These are phyloP conservation scores for Luzula sylvatica DNA, from an alignment of 176 grass and related monocot species.

Conservation along the genomic window DNA sequence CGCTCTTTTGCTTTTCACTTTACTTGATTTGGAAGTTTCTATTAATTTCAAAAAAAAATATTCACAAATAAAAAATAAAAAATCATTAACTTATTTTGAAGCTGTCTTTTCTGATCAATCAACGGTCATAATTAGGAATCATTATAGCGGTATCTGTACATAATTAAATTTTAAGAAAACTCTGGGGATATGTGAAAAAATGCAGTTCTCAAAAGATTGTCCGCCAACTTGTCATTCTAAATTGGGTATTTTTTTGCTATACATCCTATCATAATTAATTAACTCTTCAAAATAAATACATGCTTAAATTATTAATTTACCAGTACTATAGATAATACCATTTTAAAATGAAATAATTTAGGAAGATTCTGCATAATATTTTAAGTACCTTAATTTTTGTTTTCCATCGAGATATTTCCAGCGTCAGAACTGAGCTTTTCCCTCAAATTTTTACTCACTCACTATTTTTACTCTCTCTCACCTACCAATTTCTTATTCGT, in stretches of 20 bases:
- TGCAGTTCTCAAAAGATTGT: conserved; percentile 9
- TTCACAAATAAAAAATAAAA: neutral
- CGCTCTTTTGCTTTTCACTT: conserved; percentile 26
- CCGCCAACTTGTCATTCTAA: neutral
- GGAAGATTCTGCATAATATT: no score
- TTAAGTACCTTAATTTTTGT: no score
- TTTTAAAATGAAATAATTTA: neutral
- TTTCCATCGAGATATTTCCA: no score
- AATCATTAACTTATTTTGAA: conserved; percentile 1
- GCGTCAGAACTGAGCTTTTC: no score
- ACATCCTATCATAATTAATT: no score
- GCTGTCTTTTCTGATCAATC: neutral
- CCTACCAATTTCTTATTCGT: no score
- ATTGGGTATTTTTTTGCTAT: neutral
- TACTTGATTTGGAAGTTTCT: conserved; percentile 34
- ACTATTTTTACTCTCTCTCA: no score
- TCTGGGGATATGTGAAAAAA: conserved; percentile 7
- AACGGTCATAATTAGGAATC: neutral
- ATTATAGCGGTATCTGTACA: neutral
- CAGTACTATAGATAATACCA: no score
- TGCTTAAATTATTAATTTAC: no score
- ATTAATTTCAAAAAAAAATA: conserved; percentile 14
- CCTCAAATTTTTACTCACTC: no score
- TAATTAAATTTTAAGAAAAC: conserved; percentile 7
- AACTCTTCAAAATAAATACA: no score